Evolutionary conservation across 352 stramenopile genomes (phyloP), one percentile per base, ranked within the genome.

Genomic region (Peronospora belbahrii): DNA sequence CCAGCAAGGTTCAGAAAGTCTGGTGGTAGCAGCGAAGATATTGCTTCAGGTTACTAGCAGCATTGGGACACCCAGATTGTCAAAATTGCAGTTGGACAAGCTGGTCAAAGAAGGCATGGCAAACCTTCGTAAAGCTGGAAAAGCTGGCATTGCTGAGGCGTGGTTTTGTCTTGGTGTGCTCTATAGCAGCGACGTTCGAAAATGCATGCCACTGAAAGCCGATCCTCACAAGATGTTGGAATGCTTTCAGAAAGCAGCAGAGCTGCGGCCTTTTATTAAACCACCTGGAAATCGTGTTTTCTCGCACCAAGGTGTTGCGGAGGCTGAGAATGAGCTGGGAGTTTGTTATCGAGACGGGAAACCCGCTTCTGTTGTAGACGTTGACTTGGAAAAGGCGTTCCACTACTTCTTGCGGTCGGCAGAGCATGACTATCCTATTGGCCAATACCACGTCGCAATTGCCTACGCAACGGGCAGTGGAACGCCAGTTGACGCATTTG

Each of bases 121-220:
- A 9, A 50, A 59, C 24, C 48, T 73, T 8, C 44, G 48, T 31
- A 50, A 52, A 22, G 56, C 63, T 28, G 59, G 59, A 2, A 48
- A 73, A 56, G 47, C 48, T 41, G 63, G 63, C 8, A 51, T 73
- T 10, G 55, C 63, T 5, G 63, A 66, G 23, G 63, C 50, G 5
- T 73, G 63, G 63, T 73, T 67, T 25, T 59, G 63, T 33, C 50
- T 73, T n/a, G 59, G 54, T 34, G 44, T 69, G 15, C 41, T 73
- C 6, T 73, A 65, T 31, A 63, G 54, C 20, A 62, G 42, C 20
- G 45, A 25, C 20, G 39, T 56, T 7, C 40, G 50, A 9, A 48
- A 60, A 28, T 58, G 51, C 0, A 53, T 68, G 11, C 54, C 54
- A 2, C 4, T 68, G 23, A 65, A 36, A 31, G n/a, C 48, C 8